phyloP scores from a whole-genome alignment of 2,329 filamentous ascomycete genomes.

The Tolypocladium cylindrosporum region DNA sequence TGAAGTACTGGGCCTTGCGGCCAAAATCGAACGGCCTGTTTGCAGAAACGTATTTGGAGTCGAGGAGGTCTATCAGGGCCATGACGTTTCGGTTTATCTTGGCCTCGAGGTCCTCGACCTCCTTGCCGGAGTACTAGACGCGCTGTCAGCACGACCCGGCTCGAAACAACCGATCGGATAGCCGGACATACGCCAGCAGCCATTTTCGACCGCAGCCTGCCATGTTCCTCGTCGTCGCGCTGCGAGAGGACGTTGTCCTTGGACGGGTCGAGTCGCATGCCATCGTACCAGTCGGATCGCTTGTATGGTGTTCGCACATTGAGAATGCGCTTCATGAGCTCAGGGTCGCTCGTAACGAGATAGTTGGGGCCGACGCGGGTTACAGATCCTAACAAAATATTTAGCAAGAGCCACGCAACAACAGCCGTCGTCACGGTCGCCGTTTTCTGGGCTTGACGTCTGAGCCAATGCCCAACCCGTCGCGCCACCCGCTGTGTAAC shows the following conservation, averaged over 20 bases:
- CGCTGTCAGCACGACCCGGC: neutral
- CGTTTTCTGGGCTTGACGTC: neutral
- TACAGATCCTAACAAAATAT: constrained; percentile 13
- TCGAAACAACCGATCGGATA: constrained; percentile 12
- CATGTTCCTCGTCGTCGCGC: constrained; percentile 31
- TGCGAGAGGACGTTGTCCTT: constrained; percentile 40
- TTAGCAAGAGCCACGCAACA: neutral
- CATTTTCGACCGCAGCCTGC: constrained; percentile 36
- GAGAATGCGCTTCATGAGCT: constrained; percentile 30
- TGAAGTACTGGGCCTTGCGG: constrained; percentile 43
- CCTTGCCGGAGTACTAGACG: constrained; percentile 37
- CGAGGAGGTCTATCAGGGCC: constrained; percentile 5
- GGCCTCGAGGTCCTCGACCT: constrained; percentile 36
- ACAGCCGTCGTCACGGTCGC: neutral
- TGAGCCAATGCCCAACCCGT: neutral
- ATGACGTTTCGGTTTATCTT: constrained; percentile 15
- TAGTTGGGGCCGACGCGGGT: constrained; percentile 29
- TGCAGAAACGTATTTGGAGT: constrained; percentile 5
- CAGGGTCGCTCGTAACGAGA: constrained; percentile 34
- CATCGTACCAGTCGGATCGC: constrained; percentile 32
- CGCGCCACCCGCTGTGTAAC: neutral
- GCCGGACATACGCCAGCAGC: constrained; percentile 30
- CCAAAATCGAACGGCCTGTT: constrained; percentile 8
- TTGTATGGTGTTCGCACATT: constrained; percentile 25
- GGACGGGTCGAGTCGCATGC: constrained; percentile 37